Evolutionary conservation across 805 yeast genomes (phyloP), one percentile per base, ranked within the genome.

Genomic region (Maudiozyma pseudohumilis): DNA sequence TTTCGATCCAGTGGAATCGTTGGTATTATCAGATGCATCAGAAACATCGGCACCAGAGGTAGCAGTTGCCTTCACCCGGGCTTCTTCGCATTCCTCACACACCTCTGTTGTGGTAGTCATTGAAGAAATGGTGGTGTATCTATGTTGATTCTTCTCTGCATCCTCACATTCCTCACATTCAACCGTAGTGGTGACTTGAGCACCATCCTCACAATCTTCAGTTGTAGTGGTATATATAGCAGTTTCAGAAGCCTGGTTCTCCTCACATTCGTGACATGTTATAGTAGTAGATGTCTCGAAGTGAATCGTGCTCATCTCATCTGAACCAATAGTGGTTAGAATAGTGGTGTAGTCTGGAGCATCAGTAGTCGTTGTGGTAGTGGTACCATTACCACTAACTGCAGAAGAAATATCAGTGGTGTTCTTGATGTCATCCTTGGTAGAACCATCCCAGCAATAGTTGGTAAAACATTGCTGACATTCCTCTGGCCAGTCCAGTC

Each of bases 401-500:
- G 30, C 9, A 11, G 29, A 24, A 6, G 29, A 22, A 13, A 26
- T 26, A 16, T 13, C 12, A 16, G 36, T 15, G 15, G 13, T 26
- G 23, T 26, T 34, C 7, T 26, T 24, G 12, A 15, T 15, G 15
- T 27, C 19, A 12, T n/a, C 25, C 18, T 38, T 29, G 13, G 57
- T 42, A 31, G 34, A 31, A 28, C 87, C 88, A 45, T 72, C 66
- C 88, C 88, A 86, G 60, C 95, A 86, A 60, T 84, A 84, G 6
- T 63, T 65, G 26, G 64, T 60, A 55, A 86, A 83, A 56, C 95
- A 86, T 38, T 63, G 42, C 47, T 73, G 61, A 64, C 95, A 86
- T 52, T 81, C 85, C 1, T 69, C 77, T n/a, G 65, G 58, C 40
- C 80, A 80, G n/a, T 70, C 65, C 26, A 66, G 57, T 22, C 77